Conservation (phyloP, 441 rosid species). For the Mallotus repandus region DNA sequence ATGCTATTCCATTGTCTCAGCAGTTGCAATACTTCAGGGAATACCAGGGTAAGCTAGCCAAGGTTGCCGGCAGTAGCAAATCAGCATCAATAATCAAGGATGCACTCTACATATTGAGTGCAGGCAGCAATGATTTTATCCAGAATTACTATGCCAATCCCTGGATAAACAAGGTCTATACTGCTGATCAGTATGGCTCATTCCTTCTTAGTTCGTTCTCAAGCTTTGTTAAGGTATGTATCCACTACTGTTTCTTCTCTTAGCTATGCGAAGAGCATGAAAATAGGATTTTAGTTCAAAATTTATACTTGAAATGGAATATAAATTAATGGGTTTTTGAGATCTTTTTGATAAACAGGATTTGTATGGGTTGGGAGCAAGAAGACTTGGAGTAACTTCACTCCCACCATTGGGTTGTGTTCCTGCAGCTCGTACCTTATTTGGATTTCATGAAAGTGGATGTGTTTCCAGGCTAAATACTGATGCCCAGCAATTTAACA, state of each 20-base stretch:
- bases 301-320: neutral
- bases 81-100: constrained; percentile 61
- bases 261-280: neutral
- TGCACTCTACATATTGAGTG: constrained; percentile 60
- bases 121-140: constrained; percentile 82
- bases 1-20: constrained; percentile 67
- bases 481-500: constrained; percentile 71
- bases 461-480: constrained; percentile 64
- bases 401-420: constrained; percentile 88
- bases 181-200: constrained; percentile 63
- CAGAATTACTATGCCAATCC: constrained; percentile 88
- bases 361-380: constrained; percentile 63
- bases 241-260: neutral
- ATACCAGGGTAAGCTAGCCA: constrained; percentile 61
- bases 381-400: constrained; percentile 81
- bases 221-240: constrained; percentile 59
- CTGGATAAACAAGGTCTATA: constrained; percentile 45
- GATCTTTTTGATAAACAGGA: constrained; percentile 33
- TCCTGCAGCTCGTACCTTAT: constrained; percentile 70
- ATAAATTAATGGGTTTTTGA: neutral
- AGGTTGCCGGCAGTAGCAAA: constrained; percentile 54
- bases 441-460: constrained; percentile 55
- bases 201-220: constrained; percentile 48
- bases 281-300: neutral
- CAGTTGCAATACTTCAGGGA: constrained; percentile 78